Conservation (phyloP, 805 yeast species). For the Starmerella vaccinii region DNA sequence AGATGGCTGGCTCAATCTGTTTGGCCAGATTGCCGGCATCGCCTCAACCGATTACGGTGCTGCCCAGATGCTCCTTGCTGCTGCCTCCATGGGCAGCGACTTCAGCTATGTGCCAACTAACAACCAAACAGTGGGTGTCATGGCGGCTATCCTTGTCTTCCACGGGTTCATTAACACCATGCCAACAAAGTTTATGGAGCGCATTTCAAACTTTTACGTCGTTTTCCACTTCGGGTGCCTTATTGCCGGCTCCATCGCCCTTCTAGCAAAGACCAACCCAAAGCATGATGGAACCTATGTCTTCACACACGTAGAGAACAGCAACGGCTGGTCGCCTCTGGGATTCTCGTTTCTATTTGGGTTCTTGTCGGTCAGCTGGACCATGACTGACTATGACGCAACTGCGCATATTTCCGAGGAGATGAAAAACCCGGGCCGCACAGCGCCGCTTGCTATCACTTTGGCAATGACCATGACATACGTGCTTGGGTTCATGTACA, state of each 20-base stretch:
- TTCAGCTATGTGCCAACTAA: conserved; percentile 27
- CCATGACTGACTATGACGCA: conserved; percentile 66
- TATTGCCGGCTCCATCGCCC: conserved; percentile 42
- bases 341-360: conserved; percentile 53
- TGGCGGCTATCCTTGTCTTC: conserved; percentile 37
- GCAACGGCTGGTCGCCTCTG: conserved; percentile 41
- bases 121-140: conserved; percentile 25
- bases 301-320: conserved; percentile 39
- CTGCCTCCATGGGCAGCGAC: conserved; percentile 29
- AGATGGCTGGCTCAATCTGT: conserved; percentile 42
- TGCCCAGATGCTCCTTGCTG: conserved; percentile 30
- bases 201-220: conserved; percentile 43
- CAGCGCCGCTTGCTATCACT: conserved; percentile 51
- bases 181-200: conserved; percentile 41
- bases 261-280: conserved; percentile 44
- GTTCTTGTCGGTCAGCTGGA: conserved; percentile 35
- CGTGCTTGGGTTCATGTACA: conserved; percentile 27
- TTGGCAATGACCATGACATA: conserved; percentile 34
- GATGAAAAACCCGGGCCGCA: conserved; percentile 43
- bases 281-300: conserved; percentile 39
- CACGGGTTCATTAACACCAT: conserved; percentile 44
- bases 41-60: conserved; percentile 32
- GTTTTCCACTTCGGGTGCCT: conserved; percentile 41
- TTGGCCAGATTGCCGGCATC: conserved; percentile 30
- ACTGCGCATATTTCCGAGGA: conserved; percentile 68